Conservation (phyloP, 2,329 filamentous ascomycete genomes). For the Stylonectria norvegica region DNA sequence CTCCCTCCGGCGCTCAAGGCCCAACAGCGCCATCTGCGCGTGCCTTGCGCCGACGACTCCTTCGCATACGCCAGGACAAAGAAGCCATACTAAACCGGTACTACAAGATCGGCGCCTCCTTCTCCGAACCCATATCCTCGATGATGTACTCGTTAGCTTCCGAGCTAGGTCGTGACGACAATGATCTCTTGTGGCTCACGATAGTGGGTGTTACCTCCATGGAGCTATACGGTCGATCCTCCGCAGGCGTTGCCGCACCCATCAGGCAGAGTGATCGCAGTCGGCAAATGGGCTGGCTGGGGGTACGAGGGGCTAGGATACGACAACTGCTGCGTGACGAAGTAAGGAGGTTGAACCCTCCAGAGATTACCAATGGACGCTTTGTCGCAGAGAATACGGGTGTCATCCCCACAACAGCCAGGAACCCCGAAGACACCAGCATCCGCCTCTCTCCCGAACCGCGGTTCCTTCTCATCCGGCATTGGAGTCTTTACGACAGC, state of each 20-base stretch:
- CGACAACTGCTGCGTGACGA: slow-evolving; percentile 86
- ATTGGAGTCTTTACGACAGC: slow-evolving; percentile 97
- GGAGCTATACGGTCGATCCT: slow-evolving; percentile 84
- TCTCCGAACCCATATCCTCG: slow-evolving; percentile 91
- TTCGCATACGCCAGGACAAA: slow-evolving; percentile 73
- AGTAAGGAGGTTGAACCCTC: slow-evolving; percentile 87
- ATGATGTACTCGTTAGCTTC: slow-evolving; percentile 93
- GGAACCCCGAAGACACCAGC: slow-evolving; percentile 84
- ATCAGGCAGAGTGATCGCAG: slow-evolving; percentile 54
- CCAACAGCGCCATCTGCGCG: slow-evolving; percentile 66
- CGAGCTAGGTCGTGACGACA: slow-evolving; percentile 92
- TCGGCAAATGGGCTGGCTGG: slow-evolving; percentile 70
- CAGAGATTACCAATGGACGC: slow-evolving; percentile 60
- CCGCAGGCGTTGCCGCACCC: slow-evolving; percentile 68
- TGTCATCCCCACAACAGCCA: slow-evolving; percentile 84
- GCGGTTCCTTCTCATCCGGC: slow-evolving; percentile 84
- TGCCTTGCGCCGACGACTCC: slow-evolving; percentile 66
- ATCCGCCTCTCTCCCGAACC: slow-evolving; percentile 93
- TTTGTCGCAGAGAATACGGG: slow-evolving; percentile 65
- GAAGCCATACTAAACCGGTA: slow-evolving; percentile 75
- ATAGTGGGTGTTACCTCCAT: slow-evolving; percentile 95
- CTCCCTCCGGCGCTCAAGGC: slow-evolving; percentile 57
- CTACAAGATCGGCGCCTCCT: slow-evolving; percentile 82
- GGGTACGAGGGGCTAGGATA: slow-evolving; percentile 76
- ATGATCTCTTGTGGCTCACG: slow-evolving; percentile 89